Percentiles rank a stretch among this genome's conserved stretches.
phyloP scores from a whole-genome alignment of 2,329 filamentous ascomycete genomes.

The Neopestalotiopsis sp. region DNA sequence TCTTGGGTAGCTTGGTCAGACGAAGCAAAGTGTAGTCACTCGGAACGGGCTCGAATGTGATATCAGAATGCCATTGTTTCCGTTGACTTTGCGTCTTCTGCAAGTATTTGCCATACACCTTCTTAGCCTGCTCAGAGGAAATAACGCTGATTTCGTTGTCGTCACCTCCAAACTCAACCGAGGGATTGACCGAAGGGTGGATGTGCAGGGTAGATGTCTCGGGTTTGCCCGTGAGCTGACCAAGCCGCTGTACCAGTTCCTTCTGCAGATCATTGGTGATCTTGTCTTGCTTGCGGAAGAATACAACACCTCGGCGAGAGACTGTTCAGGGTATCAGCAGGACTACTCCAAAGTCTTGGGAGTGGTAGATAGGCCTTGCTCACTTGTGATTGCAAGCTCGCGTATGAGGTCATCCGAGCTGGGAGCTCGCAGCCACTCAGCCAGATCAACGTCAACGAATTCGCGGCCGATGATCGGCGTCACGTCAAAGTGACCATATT shows the following conservation, averaged over 20 bases:
- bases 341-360: conserved; percentile 11
- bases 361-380: conserved; percentile 26
- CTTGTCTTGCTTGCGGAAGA: conserved; percentile 69
- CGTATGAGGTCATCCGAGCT: conserved; percentile 68
- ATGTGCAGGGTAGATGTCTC: conserved; percentile 62
- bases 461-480: conserved; percentile 69
- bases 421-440: conserved; percentile 64
- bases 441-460: conserved; percentile 62
- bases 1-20: conserved; percentile 58
- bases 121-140: conserved; percentile 60
- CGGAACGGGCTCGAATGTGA: conserved; percentile 68
- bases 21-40: conserved; percentile 67
- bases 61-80: conserved; percentile 66
- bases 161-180: conserved; percentile 55
- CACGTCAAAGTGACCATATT: conserved; percentile 60
- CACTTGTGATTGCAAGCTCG: conserved; percentile 72
- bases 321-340: conserved; percentile 47
- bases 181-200: conserved; percentile 63
- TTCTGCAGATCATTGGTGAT: conserved; percentile 70
- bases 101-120: conserved; percentile 51
- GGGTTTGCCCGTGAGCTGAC: conserved; percentile 63
- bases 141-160: conserved; percentile 71
- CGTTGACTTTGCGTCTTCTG: conserved; percentile 49
- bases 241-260: conserved; percentile 65
- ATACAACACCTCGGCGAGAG: conserved; percentile 72